phyloP scores from a whole-genome alignment of 148 eudicot genomes.

The Camellia lanceoleosa region DNA sequence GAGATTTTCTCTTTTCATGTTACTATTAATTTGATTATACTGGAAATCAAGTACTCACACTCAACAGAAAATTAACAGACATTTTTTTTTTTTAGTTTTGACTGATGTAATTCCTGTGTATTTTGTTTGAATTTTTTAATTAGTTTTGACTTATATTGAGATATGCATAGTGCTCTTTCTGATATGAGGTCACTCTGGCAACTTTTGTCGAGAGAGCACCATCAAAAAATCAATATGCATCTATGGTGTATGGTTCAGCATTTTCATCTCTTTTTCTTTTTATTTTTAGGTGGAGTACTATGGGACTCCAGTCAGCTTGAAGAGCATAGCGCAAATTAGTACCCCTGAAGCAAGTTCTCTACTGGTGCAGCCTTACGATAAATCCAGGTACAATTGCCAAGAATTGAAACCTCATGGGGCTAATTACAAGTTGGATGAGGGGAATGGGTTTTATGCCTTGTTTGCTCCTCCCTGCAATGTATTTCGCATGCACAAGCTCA shows the following conservation, averaged over 20 bases:
- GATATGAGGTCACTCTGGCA: background rate
- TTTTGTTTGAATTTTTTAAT: background rate
- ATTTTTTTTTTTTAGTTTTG: background rate
- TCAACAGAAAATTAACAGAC: background rate
- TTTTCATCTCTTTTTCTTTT: conserved; percentile 9
- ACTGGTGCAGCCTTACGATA: conserved; percentile 83
- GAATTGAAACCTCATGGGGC: conserved; percentile 12
- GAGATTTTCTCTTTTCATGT: background rate
- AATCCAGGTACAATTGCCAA: conserved; percentile 67
- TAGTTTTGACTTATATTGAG: background rate
- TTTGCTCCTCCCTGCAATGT: conserved; percentile 5
- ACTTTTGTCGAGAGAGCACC: background rate
- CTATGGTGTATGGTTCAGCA: background rate
- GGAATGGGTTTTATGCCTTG: background rate
- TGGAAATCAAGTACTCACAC: background rate
- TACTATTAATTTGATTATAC: too few species aligned
- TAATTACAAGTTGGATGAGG: background rate
- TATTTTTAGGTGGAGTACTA: conserved; percentile 81
- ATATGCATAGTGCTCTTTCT: background rate
- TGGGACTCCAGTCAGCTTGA: conserved; percentile 83
- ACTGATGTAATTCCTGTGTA: background rate
- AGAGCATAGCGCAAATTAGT: conserved; percentile 93
- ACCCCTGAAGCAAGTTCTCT: conserved; percentile 86
- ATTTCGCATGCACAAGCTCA: conserved; percentile 6
- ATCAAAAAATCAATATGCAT: background rate